Conservation (phyloP, 495 filamentous ascomycete genomes). For the Poronia punctata region DNA sequence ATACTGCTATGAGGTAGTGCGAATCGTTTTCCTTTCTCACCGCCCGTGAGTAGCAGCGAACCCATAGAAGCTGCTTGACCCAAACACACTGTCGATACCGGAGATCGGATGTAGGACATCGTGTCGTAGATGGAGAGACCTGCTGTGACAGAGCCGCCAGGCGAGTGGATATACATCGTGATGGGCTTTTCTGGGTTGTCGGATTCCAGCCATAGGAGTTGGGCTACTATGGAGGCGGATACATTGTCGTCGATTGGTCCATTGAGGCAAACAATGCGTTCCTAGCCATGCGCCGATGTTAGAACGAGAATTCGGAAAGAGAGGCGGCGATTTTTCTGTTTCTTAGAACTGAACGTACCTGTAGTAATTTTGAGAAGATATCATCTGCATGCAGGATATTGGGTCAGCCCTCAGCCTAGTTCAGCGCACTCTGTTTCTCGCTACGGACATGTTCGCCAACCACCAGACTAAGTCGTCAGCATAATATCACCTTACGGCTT, state of each 20-base stretch:
- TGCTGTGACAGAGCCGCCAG: constrained; percentile 84
- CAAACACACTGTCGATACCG: constrained; percentile 89
- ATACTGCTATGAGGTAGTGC: constrained; percentile 86
- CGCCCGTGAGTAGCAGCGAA: constrained; percentile 78
- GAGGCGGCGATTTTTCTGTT: background rate
- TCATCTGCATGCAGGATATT: constrained; percentile 51
- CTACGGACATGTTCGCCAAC: constrained; percentile 79
- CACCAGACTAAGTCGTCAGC: constrained; percentile 64
- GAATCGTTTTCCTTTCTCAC: constrained; percentile 76
- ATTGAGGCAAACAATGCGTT: constrained; percentile 94
- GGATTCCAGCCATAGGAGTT: constrained; percentile 96
- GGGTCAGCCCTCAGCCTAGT: too few relatives aligned
- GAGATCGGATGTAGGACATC: constrained; percentile 91
- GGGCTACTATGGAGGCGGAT: constrained; percentile 86
- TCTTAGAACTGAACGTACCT: constrained; percentile 39
- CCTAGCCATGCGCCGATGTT: constrained; percentile 39
- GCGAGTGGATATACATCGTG: constrained; percentile 95
- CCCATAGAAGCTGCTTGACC: constrained; percentile 96
- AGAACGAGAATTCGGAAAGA: constrained; percentile 1
- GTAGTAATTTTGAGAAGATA: constrained; percentile 74
- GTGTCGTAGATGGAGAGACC: constrained; percentile 97
- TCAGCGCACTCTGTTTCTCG: constrained; percentile 10
- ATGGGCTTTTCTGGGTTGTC: constrained; percentile 91
- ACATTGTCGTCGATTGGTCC: constrained; percentile 82
- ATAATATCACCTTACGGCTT: constrained; percentile 3